Evolutionary conservation across 768 basidiomycete genomes (phyloP).

Genomic region (Termitomyces sp.): DNA sequence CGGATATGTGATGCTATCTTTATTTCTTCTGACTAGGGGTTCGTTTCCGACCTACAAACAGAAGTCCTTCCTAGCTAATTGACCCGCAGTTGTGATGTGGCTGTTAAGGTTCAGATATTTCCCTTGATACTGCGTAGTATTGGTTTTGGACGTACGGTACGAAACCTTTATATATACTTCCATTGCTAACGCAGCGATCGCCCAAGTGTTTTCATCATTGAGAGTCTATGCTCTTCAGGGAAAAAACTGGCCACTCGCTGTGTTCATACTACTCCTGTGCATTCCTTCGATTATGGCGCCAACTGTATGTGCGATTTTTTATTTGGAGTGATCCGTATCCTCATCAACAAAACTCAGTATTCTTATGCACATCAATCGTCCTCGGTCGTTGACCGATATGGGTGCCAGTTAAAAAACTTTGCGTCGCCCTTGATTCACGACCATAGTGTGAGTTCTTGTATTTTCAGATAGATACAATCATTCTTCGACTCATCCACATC

Average conservation of each 20-base stretch:
- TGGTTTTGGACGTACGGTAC: constrained; percentile 15
- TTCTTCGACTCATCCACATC: background rate
- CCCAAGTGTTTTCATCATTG: constrained; percentile 21
- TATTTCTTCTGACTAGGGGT: constrained; percentile 1
- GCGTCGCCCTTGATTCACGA: constrained; percentile 7
- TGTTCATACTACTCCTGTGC: constrained; percentile 20
- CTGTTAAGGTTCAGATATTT: constrained; percentile 24
- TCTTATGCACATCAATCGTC: constrained; percentile 8
- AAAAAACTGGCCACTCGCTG: constrained; percentile 18
- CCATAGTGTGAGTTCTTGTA: background rate
- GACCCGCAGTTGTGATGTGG: constrained; percentile 21
- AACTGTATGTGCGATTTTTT: constrained; percentile 12
- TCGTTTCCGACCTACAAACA: background rate
- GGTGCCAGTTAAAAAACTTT: constrained; percentile 7
- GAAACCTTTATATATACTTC: background rate
- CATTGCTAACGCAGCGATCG: background rate
- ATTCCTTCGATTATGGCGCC: constrained; percentile 22
- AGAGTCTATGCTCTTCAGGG: constrained; percentile 22
- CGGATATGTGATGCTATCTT: background rate
- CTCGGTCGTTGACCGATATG: constrained; percentile 4
- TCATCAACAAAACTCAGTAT: constrained; percentile 1
- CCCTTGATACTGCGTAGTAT: constrained; percentile 23
- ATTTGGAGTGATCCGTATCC: background rate
- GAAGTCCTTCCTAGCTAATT: background rate
- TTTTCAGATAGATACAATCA: background rate